Percentiles rank a stretch among this genome's conserved stretches.
These are phyloP conservation scores for Incumbomyces delicatus DNA, from an alignment of 2,329 filamentous ascomycete genomes.

Conservation along the genomic window DNA sequence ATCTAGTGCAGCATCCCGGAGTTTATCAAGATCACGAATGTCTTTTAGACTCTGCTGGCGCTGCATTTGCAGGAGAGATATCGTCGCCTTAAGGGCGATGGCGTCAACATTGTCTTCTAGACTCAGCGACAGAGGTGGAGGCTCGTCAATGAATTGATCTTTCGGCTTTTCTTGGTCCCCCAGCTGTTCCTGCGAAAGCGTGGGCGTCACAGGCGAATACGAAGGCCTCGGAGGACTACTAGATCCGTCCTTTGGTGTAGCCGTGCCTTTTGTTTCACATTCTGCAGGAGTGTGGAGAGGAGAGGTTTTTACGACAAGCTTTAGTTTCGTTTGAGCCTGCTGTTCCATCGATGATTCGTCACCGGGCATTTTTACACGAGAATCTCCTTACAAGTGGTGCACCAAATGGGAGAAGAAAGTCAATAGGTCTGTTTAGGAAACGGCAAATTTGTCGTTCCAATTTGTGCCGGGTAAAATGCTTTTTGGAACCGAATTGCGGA, in stretches of 20 bases:
- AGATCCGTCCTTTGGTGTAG: constrained; percentile 12
- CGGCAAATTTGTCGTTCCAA: too few species aligned
- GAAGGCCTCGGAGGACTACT: constrained; percentile 30
- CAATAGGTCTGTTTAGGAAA: not conserved
- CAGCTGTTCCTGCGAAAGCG: constrained; percentile 26
- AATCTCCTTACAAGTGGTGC: not conserved
- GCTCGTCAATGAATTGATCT: constrained; percentile 19
- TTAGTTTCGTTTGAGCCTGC: constrained; percentile 7
- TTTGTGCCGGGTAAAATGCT: too few species aligned
- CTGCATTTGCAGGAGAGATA: constrained; percentile 80
- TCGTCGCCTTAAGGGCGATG: constrained; percentile 73
- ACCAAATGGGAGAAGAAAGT: not conserved
- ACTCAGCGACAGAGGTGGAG: constrained; percentile 34
- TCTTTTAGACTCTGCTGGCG: constrained; percentile 67
- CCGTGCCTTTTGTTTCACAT: not conserved
- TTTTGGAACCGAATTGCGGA: too few species aligned
- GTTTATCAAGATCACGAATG: constrained; percentile 57
- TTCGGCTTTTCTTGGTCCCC: constrained; percentile 8
- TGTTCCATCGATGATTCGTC: constrained; percentile 2
- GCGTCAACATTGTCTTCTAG: constrained; percentile 65
- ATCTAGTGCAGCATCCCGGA: constrained; percentile 60
- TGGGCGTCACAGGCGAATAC: constrained; percentile 39
- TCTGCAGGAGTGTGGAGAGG: constrained; percentile 1
- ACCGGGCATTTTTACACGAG: not conserved
- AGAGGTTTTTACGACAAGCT: constrained; percentile 9